phyloP scores from a whole-genome alignment of 2,329 filamentous ascomycete species.

The Aspergillus sp. region DNA sequence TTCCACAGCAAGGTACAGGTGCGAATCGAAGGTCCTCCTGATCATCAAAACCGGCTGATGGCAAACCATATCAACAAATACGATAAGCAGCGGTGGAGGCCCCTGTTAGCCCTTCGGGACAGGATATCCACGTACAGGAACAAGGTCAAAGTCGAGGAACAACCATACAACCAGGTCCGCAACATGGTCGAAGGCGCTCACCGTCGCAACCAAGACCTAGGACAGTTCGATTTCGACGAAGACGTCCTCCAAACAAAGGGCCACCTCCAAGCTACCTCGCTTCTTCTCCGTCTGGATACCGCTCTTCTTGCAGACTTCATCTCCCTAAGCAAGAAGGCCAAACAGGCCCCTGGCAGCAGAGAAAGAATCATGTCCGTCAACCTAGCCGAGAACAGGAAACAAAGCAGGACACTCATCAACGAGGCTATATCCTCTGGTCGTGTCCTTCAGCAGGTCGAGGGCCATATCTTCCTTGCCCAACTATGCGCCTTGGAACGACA shows the following conservation, averaged over 20 bases:
- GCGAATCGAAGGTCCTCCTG: constrained; percentile 14
- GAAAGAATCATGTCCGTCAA: constrained; percentile 1
- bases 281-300: constrained; percentile 53
- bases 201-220: constrained; percentile 21
- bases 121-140: constrained; percentile 30
- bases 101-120: constrained; percentile 26
- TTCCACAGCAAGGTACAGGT: constrained; percentile 15
- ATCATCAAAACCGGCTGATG: constrained; percentile 28
- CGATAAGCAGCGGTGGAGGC: constrained; percentile 24
- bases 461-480: constrained; percentile 51
- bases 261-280: constrained; percentile 42
- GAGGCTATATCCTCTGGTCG: constrained; percentile 27
- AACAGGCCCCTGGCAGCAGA: neutral
- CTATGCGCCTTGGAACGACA: constrained; percentile 46
- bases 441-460: constrained; percentile 45
- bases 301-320: constrained; percentile 48
- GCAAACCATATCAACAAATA: constrained; percentile 17
- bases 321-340: constrained; percentile 17
- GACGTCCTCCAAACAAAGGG: constrained; percentile 38
- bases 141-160: constrained; percentile 36
- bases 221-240: constrained; percentile 27
- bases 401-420: constrained; percentile 42
- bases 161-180: constrained; percentile 39
- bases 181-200: constrained; percentile 36
- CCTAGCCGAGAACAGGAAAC: constrained; percentile 29